Evolutionary conservation across 2,329 filamentous ascomycete species (phyloP).

Genomic region (Fusarium agapanthi): DNA sequence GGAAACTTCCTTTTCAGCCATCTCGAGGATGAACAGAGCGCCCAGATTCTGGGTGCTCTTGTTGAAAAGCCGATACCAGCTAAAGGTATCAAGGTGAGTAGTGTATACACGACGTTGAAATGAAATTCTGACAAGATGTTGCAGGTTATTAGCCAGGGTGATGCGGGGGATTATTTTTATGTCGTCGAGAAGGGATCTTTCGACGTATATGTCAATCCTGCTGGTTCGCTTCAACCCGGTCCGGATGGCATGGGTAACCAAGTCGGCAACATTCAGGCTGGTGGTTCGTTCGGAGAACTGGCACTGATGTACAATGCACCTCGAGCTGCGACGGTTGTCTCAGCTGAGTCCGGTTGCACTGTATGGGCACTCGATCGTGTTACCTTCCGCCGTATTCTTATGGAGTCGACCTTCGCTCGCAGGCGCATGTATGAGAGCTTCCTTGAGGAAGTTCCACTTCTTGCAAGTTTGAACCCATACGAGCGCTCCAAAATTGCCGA

Average conservation of each 20-base stretch:
- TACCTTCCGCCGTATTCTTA: constrained; percentile 96
- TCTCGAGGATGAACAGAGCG: constrained; percentile 90
- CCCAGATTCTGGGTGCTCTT: constrained; percentile 86
- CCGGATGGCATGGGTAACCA: constrained; percentile 83
- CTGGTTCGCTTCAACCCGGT: constrained; percentile 81
- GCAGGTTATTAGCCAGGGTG: constrained; percentile 93
- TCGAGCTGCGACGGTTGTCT: constrained; percentile 91
- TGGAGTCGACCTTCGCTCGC: constrained; percentile 97
- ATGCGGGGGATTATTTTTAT: constrained; percentile 97
- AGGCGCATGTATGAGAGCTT: constrained; percentile 98
- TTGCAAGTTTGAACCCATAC: constrained; percentile 85
- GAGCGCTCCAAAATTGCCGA: constrained; percentile 98
- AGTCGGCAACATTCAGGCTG: constrained; percentile 83
- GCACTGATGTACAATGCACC: constrained; percentile 99
- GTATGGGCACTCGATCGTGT: constrained; percentile 95
- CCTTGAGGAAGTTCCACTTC: constrained; percentile 89
- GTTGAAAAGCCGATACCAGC: constrained; percentile 95
- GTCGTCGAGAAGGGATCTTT: constrained; percentile 92
- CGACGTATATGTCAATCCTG: constrained; percentile 86
- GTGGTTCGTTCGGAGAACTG: constrained; percentile 94
- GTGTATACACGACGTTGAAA: not conserved
- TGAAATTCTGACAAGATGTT: constrained; percentile 36
- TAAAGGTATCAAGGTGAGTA: constrained; percentile 77
- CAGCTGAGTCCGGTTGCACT: constrained; percentile 78
- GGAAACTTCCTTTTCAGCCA: constrained; percentile 95